Evolutionary conservation across 2,329 filamentous ascomycete genomes (phyloP).

Genomic region (Aspergillus sp.): DNA sequence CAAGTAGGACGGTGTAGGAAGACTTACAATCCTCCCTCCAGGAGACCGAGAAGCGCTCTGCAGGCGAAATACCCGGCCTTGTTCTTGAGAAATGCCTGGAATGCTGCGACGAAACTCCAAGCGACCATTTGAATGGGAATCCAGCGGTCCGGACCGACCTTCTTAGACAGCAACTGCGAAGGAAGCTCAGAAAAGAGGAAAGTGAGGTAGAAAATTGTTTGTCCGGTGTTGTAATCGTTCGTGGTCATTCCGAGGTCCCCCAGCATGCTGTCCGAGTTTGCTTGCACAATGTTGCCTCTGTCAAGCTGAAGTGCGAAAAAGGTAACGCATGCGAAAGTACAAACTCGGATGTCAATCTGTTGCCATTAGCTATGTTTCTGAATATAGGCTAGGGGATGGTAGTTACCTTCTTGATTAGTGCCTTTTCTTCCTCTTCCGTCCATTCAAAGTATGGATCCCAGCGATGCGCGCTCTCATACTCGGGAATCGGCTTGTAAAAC

Average conservation of each 20-base stretch:
- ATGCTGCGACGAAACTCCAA: constrained; percentile 57
- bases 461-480: constrained; percentile 52
- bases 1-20: constrained; percentile 29
- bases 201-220: constrained; percentile 40
- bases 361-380: not conserved
- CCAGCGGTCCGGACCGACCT: constrained; percentile 60
- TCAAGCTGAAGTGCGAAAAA: constrained; percentile 67
- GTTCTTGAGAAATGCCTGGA: constrained; percentile 54
- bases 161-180: constrained; percentile 62
- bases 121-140: constrained; percentile 61
- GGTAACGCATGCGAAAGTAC: constrained; percentile 55
- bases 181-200: constrained; percentile 58
- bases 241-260: constrained; percentile 50
- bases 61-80: constrained; percentile 45
- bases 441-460: constrained; percentile 52
- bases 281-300: constrained; percentile 63
- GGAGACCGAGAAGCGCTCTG: constrained; percentile 50
- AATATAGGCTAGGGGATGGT: too few relatives aligned
- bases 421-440: constrained; percentile 47
- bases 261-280: constrained; percentile 63
- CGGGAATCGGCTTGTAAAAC: constrained; percentile 42
- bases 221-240: constrained; percentile 48
- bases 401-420: constrained; percentile 39
- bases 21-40: constrained; percentile 62
- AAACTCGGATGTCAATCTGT: constrained; percentile 47